A percentile compares a stretch with the other conserved stretches of the same genome.
Evolutionary conservation across 805 yeast species (phyloP).

Genomic region (Myxozyma monticola): DNA sequence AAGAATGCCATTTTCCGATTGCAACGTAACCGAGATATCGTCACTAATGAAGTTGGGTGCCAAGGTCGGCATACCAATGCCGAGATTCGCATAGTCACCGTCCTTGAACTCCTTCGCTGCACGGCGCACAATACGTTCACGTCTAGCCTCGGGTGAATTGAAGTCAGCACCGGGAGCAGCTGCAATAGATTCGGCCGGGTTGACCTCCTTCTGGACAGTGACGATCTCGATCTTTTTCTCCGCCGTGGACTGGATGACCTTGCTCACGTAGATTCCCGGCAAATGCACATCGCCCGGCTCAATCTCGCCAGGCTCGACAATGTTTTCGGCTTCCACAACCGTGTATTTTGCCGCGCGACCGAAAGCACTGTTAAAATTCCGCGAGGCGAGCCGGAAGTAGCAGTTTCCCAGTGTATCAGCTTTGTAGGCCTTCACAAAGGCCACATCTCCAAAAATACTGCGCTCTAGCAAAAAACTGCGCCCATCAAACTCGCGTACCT

Average conservation of each 20-base stretch:
- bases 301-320: slow-evolving; percentile 49
- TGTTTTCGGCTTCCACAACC: slow-evolving; percentile 54
- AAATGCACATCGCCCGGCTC: slow-evolving; percentile 49
- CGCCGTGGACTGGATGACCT: slow-evolving; percentile 45
- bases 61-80: slow-evolving; percentile 54
- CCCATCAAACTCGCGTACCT: slow-evolving; percentile 48
- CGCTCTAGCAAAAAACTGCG: slow-evolving; percentile 47
- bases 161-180: slow-evolving; percentile 8
- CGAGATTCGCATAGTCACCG: slow-evolving; percentile 49
- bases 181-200: slow-evolving; percentile 4
- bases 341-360: slow-evolving; percentile 49
- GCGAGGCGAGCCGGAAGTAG: slow-evolving; percentile 49
- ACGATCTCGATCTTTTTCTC: slow-evolving; percentile 48
- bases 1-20: slow-evolving; percentile 52
- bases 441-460: slow-evolving; percentile 48
- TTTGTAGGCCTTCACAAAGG: slow-evolving; percentile 50
- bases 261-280: slow-evolving; percentile 48
- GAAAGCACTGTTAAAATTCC: slow-evolving; percentile 49
- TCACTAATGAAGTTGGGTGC: slow-evolving; percentile 46
- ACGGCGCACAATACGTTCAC: slow-evolving; percentile 45
- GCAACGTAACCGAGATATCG: slow-evolving; percentile 44
- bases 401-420: slow-evolving; percentile 53
- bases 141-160: slow-evolving; percentile 30
- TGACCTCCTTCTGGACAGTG: slow-evolving; percentile 8
- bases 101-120: slow-evolving; percentile 50